Base-by-base conservation (phyloP, 345 rosid genomes). In the Raphanus sativus region DNA sequence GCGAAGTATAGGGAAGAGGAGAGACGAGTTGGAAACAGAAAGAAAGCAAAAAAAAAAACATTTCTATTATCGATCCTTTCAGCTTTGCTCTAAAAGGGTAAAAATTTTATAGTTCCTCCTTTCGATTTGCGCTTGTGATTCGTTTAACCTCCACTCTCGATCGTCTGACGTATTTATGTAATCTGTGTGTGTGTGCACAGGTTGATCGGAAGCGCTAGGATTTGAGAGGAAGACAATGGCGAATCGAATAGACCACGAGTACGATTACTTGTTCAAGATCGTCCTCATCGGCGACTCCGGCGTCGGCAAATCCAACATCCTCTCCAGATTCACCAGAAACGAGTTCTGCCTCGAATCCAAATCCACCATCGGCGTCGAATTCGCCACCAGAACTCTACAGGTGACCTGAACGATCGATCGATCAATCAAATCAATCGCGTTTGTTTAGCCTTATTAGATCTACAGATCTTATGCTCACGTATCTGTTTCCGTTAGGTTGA, bases 211-310 rank as follows among this genome's bases (percentile, higher is more conserved):
- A 15, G 69, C 70, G 69, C 70, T 74, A 66, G 56, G 62, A 38
- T 16, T 65, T 63, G 67, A 40, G 59, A 70, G 6, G 60, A 50
- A 8, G 10, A 17, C 59, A 65, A 89, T 88, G 94, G 90, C 84
- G 59, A 76, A 81, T 78, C 58, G 87, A 75, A 83, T 81, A 59
- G 90, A 86, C 81, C 86, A 84, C 29, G 94, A 88, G 83, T 88
- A 88, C 70, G 91, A 89, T 63, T 86, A 85, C 69, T 81, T 89
- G 66, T 89, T 86, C 76, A 89, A 89, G 89, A 89, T 89, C 90
- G 94, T 88, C 55, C 52, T 90, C 58, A 88, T 90, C 70, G 94
- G 94, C 63, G 94, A 90, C 72, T 86, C 94, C 52, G 91, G 94
- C 28, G 94, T 88, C 8, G 94, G 94, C 1, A 90, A 90, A 81